Evolutionary conservation across 345 rosid species (phyloP), one percentile per base, ranked within the genome.

Genomic region (Sisymbrium irio): DNA sequence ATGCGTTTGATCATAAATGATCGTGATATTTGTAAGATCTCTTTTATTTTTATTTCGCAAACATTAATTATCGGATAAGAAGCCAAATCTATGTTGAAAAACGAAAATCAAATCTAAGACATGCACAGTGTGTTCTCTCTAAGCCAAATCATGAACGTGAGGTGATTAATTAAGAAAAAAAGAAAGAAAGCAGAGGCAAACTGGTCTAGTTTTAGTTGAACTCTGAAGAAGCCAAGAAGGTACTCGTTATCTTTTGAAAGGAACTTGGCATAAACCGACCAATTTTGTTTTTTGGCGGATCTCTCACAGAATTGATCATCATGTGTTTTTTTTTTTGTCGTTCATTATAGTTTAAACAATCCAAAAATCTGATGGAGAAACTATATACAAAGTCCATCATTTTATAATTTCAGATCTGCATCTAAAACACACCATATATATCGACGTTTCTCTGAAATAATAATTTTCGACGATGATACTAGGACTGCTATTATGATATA

Each of bases 1-100:
- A 56, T 77, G 75, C 76, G 72, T 54, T 64, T 76, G 50, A 9
- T 56, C 56, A 76, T 70, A 70, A 76, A 76, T 77, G 72, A 44
- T 45, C 13, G 45, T 53, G 4, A 35, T 44, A 11, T 28, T 50
- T n/a, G 1, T 4, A 20, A n/a, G 20, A 7, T 45, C 30, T 35
- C 18, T 17, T 66, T 46, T 2, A 11, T 14, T 20, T 3, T 35
- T n/a, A 11, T 17, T 2, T 2, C 9, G 1, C 32, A 51, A 32
- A 42, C 22, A 51, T 35, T 32, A 19, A 12, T 39, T 41, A 39
- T 10, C 9, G 54, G 68, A 74, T 74, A 67, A 58, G 60, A 66
- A 18, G 50, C 58, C 15, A 46, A 57, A n/a, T 65, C 4, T 18
- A 35, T 7, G 51, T 33, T 41, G 39, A 60, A 36, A 17, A 37